Conservation (phyloP, 148 eudicot species). For the Spergularia marina region DNA sequence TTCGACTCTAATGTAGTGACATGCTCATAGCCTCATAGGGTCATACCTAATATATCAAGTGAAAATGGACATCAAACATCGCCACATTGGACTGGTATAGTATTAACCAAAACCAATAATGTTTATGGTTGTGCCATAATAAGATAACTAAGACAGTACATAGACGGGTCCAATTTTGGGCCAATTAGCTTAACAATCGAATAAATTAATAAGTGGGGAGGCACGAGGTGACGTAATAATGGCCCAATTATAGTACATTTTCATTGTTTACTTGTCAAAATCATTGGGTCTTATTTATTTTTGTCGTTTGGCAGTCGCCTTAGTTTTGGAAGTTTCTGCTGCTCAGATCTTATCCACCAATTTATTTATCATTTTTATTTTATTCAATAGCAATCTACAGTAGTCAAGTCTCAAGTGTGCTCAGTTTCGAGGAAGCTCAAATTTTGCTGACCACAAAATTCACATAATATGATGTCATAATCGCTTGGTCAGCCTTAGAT, state of each 20-base stretch:
- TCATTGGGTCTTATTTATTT: background rate
- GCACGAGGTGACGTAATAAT: slow-evolving; percentile 1
- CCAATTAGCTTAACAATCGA: background rate
- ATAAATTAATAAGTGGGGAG: background rate
- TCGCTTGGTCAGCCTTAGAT: background rate
- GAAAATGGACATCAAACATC: too few species aligned
- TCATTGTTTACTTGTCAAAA: slow-evolving; percentile 2
- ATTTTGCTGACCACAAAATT: slow-evolving; percentile 5
- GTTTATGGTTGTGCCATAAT: background rate
- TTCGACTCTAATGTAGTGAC: too few species aligned
- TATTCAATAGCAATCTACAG: too few species aligned
- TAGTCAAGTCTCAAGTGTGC: too few species aligned
- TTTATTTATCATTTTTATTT: background rate
- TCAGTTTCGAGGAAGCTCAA: background rate
- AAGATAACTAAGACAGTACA: background rate
- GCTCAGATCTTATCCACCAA: slow-evolving; percentile 6
- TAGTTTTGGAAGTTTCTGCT: slow-evolving; percentile 17
- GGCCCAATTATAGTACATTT: background rate
- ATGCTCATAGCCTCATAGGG: too few species aligned
- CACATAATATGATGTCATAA: background rate
- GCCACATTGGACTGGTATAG: too few species aligned
- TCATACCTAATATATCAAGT: too few species aligned
- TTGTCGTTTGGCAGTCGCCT: slow-evolving; percentile 18
- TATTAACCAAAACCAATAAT: background rate
- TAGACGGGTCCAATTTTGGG: background rate